These are phyloP conservation scores for Pilasporangium apinafurcum DNA, from an alignment of 352 stramenopile species.

Conservation along the genomic window DNA sequence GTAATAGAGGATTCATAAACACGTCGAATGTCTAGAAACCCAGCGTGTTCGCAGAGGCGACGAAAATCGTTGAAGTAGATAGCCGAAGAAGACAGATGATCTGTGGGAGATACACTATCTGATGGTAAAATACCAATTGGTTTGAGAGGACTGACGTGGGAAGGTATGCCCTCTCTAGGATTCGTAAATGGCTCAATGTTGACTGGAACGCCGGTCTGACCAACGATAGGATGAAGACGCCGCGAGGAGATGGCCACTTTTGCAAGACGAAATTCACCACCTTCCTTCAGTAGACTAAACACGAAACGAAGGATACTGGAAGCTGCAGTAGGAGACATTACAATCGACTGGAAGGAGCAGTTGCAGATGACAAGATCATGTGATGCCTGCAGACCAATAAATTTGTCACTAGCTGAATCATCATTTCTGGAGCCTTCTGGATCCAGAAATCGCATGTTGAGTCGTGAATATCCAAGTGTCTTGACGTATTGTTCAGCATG, in stretches of 20 bases:
- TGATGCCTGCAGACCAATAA: constrained; percentile 7
- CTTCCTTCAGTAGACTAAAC: constrained; percentile 29
- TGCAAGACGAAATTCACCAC: constrained; percentile 35
- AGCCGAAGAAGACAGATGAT: not conserved
- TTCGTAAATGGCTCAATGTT: constrained; percentile 5
- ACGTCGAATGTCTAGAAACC: constrained; percentile 16
- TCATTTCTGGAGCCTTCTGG: not conserved
- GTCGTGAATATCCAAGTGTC: constrained; percentile 14
- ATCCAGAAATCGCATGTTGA: constrained; percentile 36
- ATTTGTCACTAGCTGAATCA: not conserved
- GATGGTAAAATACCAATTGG: too few species aligned
- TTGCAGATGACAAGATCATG: constrained; percentile 35
- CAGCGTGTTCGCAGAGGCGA: constrained; percentile 27
- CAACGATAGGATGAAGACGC: constrained; percentile 10
- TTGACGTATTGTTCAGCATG: not conserved
- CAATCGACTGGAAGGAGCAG: constrained; percentile 31
- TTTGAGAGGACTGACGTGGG: too few species aligned
- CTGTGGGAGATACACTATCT: not conserved
- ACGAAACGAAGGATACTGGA: constrained; percentile 20
- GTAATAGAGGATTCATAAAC: not conserved
- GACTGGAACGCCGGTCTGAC: constrained; percentile 5
- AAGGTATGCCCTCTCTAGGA: too few species aligned
- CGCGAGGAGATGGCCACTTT: constrained; percentile 22
- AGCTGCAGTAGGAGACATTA: constrained; percentile 15
- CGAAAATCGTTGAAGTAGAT: constrained; percentile 43